These are phyloP conservation scores for Metroxylon sagu DNA, from an alignment of 176 grass and related monocot genomes.

Conservation along the genomic window DNA sequence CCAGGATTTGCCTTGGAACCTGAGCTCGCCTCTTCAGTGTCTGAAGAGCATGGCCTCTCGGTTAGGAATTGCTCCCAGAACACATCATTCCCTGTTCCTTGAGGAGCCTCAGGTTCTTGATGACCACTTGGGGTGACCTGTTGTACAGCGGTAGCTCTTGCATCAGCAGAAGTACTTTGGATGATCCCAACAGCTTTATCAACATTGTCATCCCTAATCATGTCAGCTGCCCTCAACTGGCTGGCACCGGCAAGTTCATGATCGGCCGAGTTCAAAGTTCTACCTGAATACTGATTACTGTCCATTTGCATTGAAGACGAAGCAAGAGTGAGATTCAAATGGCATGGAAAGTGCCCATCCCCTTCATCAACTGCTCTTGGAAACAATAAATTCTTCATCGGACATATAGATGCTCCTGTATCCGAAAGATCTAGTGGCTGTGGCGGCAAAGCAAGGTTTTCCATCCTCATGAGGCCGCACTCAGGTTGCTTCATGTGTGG, in stretches of 20 bases:
- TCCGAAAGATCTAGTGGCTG: constrained; percentile 42
- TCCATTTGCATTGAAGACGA: constrained; percentile 41
- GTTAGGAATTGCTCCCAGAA: constrained; percentile 98
- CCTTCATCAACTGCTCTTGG: constrained; percentile 15
- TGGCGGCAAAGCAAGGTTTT: constrained; percentile 28
- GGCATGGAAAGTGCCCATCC: constrained; percentile 40
- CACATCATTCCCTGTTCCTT: constrained; percentile 58
- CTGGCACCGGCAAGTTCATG: constrained; percentile 1
- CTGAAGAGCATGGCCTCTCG: constrained; percentile 54
- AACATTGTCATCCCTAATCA: constrained; percentile 6
- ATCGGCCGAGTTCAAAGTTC: constrained; percentile 12
- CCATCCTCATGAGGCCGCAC: constrained; percentile 17
- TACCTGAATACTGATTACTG: neutral
- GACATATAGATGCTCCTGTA: constrained; percentile 49
- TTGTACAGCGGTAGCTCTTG: constrained; percentile 2
- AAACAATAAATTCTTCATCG: constrained; percentile 36
- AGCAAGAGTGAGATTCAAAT: constrained; percentile 69
- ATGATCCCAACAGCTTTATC: constrained; percentile 16
- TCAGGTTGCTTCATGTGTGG: constrained; percentile 37
- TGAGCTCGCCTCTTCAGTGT: constrained; percentile 58
- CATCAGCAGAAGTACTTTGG: constrained; percentile 10
- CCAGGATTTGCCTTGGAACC: constrained; percentile 27
- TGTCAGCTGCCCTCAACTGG: constrained; percentile 10
- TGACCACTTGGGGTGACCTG: constrained; percentile 4
- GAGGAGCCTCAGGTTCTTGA: constrained; percentile 33